Evolutionary conservation across 495 filamentous ascomycete genomes (phyloP).

Genomic region (Daldinia childiae): DNA sequence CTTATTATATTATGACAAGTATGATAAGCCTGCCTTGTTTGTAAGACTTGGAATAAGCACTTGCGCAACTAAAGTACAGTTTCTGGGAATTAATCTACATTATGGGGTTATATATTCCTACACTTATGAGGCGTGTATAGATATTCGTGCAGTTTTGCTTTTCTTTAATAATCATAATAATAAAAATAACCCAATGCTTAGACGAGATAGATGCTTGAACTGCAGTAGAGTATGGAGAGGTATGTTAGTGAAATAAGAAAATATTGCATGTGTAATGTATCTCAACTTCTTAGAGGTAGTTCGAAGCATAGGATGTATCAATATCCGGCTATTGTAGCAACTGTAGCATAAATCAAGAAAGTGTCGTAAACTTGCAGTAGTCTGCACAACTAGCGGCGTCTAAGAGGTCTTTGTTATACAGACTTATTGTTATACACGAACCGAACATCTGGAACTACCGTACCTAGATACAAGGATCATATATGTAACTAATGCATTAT

Average conservation of each 20-base stretch:
- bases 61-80: slow-evolving; percentile 27
- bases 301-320: not conserved
- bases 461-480: slow-evolving; percentile 22
- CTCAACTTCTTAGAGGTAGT: not conserved
- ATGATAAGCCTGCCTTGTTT: slow-evolving; percentile 2
- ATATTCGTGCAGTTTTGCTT: not conserved
- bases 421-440: slow-evolving; percentile 28
- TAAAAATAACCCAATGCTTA: not conserved
- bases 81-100: not conserved
- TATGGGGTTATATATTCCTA: not conserved
- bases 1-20: slow-evolving; percentile 2
- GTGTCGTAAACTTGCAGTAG: slow-evolving; percentile 25
- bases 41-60: slow-evolving; percentile 29
- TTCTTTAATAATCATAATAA: not conserved
- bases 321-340: slow-evolving; percentile 8
- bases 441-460: slow-evolving; percentile 35
- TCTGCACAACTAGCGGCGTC: slow-evolving; percentile 20
- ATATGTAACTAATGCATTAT: slow-evolving; percentile 24
- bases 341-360: slow-evolving; percentile 28
- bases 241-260: not conserved
- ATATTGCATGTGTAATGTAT: not conserved
- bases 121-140: too few relatives aligned
- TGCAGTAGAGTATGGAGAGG: not conserved
- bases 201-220: too few relatives aligned
- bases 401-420: slow-evolving; percentile 11